Evolutionary conservation across 371 early-diverging fungal genomes (phyloP).

Genomic region (Gilbertella persicaria): DNA sequence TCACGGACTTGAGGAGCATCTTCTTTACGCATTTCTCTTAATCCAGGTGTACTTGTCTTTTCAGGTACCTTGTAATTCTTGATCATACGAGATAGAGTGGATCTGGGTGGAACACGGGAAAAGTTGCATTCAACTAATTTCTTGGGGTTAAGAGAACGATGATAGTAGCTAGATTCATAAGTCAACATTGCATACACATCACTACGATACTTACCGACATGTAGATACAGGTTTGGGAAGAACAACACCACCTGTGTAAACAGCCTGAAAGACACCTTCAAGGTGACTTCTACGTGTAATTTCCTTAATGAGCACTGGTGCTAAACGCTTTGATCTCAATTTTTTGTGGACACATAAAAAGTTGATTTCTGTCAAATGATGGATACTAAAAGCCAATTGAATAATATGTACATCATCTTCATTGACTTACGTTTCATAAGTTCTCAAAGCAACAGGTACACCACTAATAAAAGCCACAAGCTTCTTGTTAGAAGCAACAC

Average conservation of each 20-base stretch:
- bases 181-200: neutral
- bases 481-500: slow-evolving; percentile 78
- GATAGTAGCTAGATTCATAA: slow-evolving; percentile 82
- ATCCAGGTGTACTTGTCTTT: slow-evolving; percentile 63
- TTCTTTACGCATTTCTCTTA: slow-evolving; percentile 75
- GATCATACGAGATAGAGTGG: slow-evolving; percentile 76
- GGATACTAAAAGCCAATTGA: slow-evolving; percentile 27
- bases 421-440: slow-evolving; percentile 66
- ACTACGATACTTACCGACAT: slow-evolving; percentile 55
- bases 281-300: slow-evolving; percentile 94
- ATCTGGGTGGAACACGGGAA: slow-evolving; percentile 72
- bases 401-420: neutral
- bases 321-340: slow-evolving; percentile 92
- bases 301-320: slow-evolving; percentile 99
- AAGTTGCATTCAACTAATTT: slow-evolving; percentile 94
- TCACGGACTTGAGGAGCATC: slow-evolving; percentile 76
- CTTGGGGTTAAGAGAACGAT: slow-evolving; percentile 90
- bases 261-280: slow-evolving; percentile 96
- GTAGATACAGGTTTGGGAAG: slow-evolving; percentile 91
- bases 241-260: slow-evolving; percentile 95
- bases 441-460: slow-evolving; percentile 80
- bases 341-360: slow-evolving; percentile 97
- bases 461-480: slow-evolving; percentile 96
- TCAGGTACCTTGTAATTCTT: slow-evolving; percentile 74
- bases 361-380: slow-evolving; percentile 94